Evolutionary conservation across 2,329 filamentous ascomycete genomes (phyloP).

Genomic region (Setomelanomma holmii): DNA sequence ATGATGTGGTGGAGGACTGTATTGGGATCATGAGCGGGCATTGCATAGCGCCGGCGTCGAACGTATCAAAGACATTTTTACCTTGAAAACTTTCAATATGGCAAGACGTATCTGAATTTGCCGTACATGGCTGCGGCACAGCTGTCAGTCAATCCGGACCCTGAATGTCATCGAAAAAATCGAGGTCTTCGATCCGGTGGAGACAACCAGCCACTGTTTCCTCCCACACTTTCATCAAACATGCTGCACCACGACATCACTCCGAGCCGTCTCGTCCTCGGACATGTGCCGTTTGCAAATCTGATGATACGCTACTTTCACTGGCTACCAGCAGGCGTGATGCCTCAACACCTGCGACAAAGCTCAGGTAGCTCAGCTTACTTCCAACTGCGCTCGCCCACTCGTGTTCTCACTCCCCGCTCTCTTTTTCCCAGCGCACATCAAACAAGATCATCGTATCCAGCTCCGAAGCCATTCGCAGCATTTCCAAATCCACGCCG

Average conservation of each 20-base stretch:
- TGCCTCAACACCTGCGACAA: not conserved
- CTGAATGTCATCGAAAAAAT: not conserved
- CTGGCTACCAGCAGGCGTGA: not conserved
- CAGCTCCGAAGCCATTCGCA: not conserved
- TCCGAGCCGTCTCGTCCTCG: not conserved
- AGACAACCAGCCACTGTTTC: not conserved
- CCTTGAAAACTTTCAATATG: not conserved
- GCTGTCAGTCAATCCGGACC: not conserved
- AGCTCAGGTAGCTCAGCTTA: not conserved
- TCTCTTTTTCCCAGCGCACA: not conserved
- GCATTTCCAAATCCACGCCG: not conserved
- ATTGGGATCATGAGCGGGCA: conserved; percentile 7
- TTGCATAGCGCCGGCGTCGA: conserved; percentile 45
- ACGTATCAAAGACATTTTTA: not conserved
- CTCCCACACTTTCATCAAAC: conserved; percentile 1
- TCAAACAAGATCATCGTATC: not conserved
- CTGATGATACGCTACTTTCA: not conserved
- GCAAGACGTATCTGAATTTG: too few relatives aligned
- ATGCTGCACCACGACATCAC: not conserved
- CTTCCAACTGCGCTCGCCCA: not conserved
- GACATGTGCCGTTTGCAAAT: not conserved
- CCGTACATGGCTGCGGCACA: not conserved
- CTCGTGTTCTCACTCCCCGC: not conserved
- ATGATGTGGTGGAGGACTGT: conserved; percentile 4
- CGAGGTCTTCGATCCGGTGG: not conserved